Evolutionary conservation across 257 asterid genomes (phyloP), one percentile per base, ranked within the genome.

Genomic region (Solanum commersonii): DNA sequence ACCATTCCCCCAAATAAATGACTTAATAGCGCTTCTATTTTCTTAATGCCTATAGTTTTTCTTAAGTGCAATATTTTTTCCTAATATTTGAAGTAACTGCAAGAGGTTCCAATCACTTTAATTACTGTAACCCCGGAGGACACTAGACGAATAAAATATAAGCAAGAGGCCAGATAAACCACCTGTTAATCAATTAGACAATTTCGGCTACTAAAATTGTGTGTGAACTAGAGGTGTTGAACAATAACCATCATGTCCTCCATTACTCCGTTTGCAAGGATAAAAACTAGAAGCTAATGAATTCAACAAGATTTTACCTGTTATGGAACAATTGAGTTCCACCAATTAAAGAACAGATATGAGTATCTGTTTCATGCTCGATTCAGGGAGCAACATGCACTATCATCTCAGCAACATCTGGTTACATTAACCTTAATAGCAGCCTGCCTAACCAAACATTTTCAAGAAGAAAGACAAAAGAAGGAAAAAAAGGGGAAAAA

Each of bases 361-460:
- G 84, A 83, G 70, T 37, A 86, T 87, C 88, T 87, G 86, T 72
- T 68, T 85, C 81, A 60, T 88, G 84, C 90, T 83, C 81, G 73
- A 86, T 46, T 71, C 88, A 84, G 87, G 87, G 89, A 84, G 89
- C 86, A 87, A 78, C 81, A 29, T 46, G 88, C 86, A 60, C 88
- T 91, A 90, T 93, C 94, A 88, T 92, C 93, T 89, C 90, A 35
- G 94, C 93, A 90, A 91, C 94, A 91, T 90, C 96, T 87, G 91
- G 89, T 87, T 88, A 89, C 92, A 88, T 91, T 89, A 73, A 91
- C 96, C 91, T 88, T 93, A 93, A 67, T 88, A 89, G 94, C 91
- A 91, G 91, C 91, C 92, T 87, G 88, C 98, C 98, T 94, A 93
- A 87, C 92, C 93, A 94, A 90, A 87, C 91, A 93, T 76, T 90